Evolutionary conservation across 1,284 basidiomycete species (phyloP).

Genomic region (Ustilago bromivora): DNA sequence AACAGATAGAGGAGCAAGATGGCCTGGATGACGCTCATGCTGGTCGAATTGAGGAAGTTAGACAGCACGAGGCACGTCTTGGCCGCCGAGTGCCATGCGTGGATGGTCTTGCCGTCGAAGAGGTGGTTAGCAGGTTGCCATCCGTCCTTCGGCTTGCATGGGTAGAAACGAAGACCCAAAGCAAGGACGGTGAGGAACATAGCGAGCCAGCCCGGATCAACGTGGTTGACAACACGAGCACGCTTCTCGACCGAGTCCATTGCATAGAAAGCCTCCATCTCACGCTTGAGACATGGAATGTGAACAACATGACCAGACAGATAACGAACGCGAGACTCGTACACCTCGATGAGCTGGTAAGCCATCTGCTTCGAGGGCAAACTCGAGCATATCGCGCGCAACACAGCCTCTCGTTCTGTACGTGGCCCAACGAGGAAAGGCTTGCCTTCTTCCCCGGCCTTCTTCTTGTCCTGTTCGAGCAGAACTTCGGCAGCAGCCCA

Average conservation of each 20-base stretch:
- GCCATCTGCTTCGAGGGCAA: constrained; percentile 58
- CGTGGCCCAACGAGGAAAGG: constrained; percentile 22
- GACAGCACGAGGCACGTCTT: constrained; percentile 61
- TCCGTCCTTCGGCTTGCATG: constrained; percentile 51
- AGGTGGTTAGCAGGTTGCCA: constrained; percentile 50
- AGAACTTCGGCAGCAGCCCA: constrained; percentile 58
- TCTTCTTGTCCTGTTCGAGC: constrained; percentile 35
- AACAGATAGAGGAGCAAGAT: constrained; percentile 57
- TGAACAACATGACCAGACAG: constrained; percentile 59
- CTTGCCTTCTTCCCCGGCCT: constrained; percentile 35
- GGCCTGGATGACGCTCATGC: constrained; percentile 61
- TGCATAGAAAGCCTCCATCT: constrained; percentile 62
- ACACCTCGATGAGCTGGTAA: constrained; percentile 60
- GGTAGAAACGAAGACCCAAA: constrained; percentile 63
- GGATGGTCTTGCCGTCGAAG: constrained; percentile 61
- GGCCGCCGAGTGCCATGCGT: constrained; percentile 63
- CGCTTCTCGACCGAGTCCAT: constrained; percentile 58
- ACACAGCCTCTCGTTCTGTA: constrained; percentile 62
- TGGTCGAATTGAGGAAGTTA: constrained; percentile 54
- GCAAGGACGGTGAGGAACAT: constrained; percentile 62
- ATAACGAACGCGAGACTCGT: constrained; percentile 53
- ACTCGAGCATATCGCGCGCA: constrained; percentile 57
- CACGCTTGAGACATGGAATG: constrained; percentile 53
- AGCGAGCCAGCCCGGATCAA: constrained; percentile 64
- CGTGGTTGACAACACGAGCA: constrained; percentile 61